A percentile compares a stretch with the other conserved stretches of the same genome.
Evolutionary conservation across 306 rosid species (phyloP).

Genomic region (Betula pendula): DNA sequence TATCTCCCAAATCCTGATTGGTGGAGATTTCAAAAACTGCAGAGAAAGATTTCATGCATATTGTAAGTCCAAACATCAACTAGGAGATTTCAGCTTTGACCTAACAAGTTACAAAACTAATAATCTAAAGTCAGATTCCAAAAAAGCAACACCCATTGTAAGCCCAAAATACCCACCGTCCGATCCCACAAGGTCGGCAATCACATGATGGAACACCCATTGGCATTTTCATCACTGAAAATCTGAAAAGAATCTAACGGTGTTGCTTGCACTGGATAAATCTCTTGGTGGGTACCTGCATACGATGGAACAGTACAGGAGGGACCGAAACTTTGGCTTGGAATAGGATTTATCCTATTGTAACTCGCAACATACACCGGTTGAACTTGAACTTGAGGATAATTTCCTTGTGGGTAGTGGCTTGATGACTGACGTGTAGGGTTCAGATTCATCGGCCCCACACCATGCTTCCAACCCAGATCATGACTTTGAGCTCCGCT

Average conservation of each 20-base stretch:
- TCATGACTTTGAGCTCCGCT: constrained; percentile 40
- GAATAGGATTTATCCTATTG: constrained; percentile 44
- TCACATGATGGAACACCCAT: constrained; percentile 79
- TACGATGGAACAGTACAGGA: constrained; percentile 38
- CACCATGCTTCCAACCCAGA: constrained; percentile 22
- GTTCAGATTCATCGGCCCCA: constrained; percentile 38
- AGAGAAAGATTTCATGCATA: not conserved
- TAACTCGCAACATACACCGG: constrained; percentile 35
- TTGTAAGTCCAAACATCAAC: not conserved
- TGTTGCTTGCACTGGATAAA: constrained; percentile 33
- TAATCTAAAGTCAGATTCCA: not conserved
- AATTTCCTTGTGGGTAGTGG: constrained; percentile 30
- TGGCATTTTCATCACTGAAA: constrained; percentile 84
- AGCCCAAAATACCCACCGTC: constrained; percentile 1
- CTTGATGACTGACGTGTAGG: constrained; percentile 41
- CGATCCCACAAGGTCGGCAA: not conserved
- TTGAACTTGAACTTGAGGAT: constrained; percentile 19
- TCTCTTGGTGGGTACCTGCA: constrained; percentile 33
- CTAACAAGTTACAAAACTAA: constrained; percentile 8
- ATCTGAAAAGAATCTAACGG: constrained; percentile 50
- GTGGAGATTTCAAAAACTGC: too few species aligned
- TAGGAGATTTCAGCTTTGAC: not conserved
- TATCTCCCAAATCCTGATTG: too few species aligned
- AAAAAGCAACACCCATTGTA: not conserved
- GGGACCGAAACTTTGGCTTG: constrained; percentile 39